Evolutionary conservation across 306 rosid genomes (phyloP).

Genomic region (Cicer pinnatifidum): DNA sequence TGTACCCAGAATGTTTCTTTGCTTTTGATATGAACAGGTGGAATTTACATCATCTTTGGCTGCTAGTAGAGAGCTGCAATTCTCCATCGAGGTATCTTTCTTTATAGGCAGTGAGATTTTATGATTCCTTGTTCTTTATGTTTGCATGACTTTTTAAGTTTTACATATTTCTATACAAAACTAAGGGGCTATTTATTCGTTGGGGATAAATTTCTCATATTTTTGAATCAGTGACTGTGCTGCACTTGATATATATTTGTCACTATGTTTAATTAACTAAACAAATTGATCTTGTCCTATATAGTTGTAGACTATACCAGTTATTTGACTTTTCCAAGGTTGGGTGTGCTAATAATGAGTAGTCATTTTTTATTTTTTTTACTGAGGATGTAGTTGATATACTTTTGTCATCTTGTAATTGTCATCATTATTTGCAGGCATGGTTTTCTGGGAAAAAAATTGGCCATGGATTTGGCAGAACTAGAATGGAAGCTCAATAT

Average conservation of each 20-base stretch:
- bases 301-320: constrained; percentile 2
- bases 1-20: constrained; percentile 35
- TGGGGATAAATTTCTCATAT: neutral
- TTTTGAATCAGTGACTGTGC: constrained; percentile 7
- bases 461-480: constrained; percentile 85
- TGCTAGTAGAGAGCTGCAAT: constrained; percentile 73
- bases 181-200: neutral
- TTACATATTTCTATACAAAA: constrained; percentile 28
- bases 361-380: constrained; percentile 5
- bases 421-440: constrained; percentile 56
- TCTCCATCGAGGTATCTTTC: constrained; percentile 72
- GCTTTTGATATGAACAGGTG: constrained; percentile 61
- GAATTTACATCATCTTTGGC: constrained; percentile 75
- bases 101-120: constrained; percentile 28
- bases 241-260: constrained; percentile 10
- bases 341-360: constrained; percentile 10
- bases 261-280: neutral
- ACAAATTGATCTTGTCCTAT: constrained; percentile 22
- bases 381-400: constrained; percentile 34
- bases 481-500: constrained; percentile 87
- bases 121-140: constrained; percentile 31
- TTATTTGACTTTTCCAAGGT: constrained; percentile 22
- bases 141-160: constrained; percentile 17
- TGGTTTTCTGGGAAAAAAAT: constrained; percentile 91
- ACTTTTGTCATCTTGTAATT: constrained; percentile 34